Percentiles rank a stretch among this genome's conserved stretches.
phyloP scores from a whole-genome alignment of 108 stramenopile species.

The Skeletonema marinoi region DNA sequence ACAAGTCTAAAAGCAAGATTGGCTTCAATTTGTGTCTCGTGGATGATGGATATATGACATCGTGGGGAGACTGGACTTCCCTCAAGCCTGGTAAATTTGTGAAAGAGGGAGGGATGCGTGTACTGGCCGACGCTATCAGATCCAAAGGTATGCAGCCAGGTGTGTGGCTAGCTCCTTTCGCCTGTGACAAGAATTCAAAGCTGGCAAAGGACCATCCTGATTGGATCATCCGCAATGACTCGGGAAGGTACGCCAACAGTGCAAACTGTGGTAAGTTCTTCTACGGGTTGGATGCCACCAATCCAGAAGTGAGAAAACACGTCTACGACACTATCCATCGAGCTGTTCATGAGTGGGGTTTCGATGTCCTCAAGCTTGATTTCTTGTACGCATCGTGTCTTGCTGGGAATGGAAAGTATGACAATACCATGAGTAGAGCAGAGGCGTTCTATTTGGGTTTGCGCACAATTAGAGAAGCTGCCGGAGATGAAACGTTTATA shows the following conservation, averaged over 20 bases:
- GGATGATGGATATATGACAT: conserved; percentile 95
- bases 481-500: conserved; percentile 77
- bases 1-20: conserved; percentile 55
- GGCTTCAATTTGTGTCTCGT: conserved; percentile 86
- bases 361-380: conserved; percentile 88
- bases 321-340: conserved; percentile 68
- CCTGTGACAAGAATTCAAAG: conserved; percentile 83
- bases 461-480: conserved; percentile 84
- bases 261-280: conserved; percentile 94
- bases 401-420: conserved; percentile 85
- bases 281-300: conserved; percentile 91
- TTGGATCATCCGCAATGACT: conserved; percentile 90
- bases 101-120: conserved; percentile 61
- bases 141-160: conserved; percentile 81
- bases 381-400: conserved; percentile 93
- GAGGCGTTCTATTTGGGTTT: conserved; percentile 89
- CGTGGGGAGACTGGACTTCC: conserved; percentile 94
- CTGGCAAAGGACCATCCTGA: conserved; percentile 86
- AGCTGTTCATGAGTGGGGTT: conserved; percentile 90
- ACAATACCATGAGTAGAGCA: conserved; percentile 82
- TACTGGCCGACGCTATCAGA: conserved; percentile 70
- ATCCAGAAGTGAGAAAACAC: conserved; percentile 80
- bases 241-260: conserved; percentile 79
- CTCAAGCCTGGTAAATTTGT: conserved; percentile 79
- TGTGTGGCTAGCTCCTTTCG: conserved; percentile 92